phyloP scores from a whole-genome alignment of 1,284 basidiomycete species.

The Cerrena zonata region DNA sequence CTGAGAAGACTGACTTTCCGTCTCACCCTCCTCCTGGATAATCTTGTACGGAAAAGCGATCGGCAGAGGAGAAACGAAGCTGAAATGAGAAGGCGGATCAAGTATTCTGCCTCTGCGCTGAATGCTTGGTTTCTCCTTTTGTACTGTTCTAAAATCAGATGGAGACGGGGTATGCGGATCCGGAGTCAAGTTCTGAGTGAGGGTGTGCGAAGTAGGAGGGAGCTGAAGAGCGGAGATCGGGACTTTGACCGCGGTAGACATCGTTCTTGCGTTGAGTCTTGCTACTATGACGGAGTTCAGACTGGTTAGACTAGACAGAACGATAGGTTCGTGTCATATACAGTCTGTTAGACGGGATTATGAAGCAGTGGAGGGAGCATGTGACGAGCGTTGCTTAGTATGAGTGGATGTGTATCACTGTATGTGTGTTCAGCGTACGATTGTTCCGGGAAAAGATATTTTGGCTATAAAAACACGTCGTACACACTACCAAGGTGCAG shows the following conservation, averaged over 20 bases:
- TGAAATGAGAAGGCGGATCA: constrained; percentile 66
- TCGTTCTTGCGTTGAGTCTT: neutral
- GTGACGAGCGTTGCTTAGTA: too few relatives aligned
- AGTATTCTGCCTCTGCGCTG: constrained; percentile 68
- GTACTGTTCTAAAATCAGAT: constrained; percentile 45
- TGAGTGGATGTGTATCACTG: too few relatives aligned
- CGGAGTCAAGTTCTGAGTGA: constrained; percentile 67
- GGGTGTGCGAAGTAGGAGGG: constrained; percentile 48
- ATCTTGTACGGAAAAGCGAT: constrained; percentile 83
- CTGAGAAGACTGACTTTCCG: constrained; percentile 52
- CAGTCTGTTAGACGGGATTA: neutral
- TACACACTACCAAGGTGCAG: too few relatives aligned
- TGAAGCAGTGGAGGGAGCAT: neutral
- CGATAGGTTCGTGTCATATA: neutral
- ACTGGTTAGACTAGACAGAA: neutral
- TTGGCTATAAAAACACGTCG: too few relatives aligned
- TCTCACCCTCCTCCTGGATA: constrained; percentile 39
- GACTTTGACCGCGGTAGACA: constrained; percentile 12
- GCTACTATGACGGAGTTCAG: neutral
- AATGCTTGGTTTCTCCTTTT: constrained; percentile 54
- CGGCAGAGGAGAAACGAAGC: constrained; percentile 79
- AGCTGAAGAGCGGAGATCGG: constrained; percentile 66
- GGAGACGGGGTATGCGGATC: constrained; percentile 56
- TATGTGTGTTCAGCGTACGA: too few relatives aligned
- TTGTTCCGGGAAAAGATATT: too few relatives aligned